These are phyloP conservation scores for Pisolithus microcarpus DNA, from an alignment of 768 basidiomycete genomes.

Conservation along the genomic window DNA sequence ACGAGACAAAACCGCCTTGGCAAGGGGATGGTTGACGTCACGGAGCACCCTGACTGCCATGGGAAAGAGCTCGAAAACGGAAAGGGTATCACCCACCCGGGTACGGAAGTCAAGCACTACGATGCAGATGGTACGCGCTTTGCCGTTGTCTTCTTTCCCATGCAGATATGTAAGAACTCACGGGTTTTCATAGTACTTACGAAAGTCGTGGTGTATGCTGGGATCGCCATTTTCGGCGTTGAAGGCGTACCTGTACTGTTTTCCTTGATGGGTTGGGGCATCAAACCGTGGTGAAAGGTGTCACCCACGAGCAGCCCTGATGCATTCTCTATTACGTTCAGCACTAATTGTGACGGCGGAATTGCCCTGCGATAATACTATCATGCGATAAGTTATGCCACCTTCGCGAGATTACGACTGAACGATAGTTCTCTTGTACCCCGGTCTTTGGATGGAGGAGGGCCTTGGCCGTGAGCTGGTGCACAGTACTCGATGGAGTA, in stretches of 20 bases:
- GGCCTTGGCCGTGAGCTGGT: too few relatives aligned
- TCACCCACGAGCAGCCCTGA: too few relatives aligned
- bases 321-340: too few relatives aligned
- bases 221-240: conserved; percentile 66
- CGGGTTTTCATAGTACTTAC: conserved; percentile 54
- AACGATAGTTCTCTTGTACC: too few relatives aligned
- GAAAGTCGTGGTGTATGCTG: conserved; percentile 84
- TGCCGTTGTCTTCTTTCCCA: conserved; percentile 1
- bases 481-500: too few relatives aligned
- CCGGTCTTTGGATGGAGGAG: too few relatives aligned
- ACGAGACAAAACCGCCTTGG: conserved; percentile 4
- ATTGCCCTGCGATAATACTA: too few relatives aligned
- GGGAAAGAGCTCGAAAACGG: conserved; percentile 22
- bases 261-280: conserved; percentile 62
- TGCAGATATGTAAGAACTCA: conserved; percentile 2
- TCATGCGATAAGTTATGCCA: too few relatives aligned
- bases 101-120: conserved; percentile 54
- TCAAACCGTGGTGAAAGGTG: conserved; percentile 30
- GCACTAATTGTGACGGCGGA: too few relatives aligned
- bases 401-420: too few relatives aligned
- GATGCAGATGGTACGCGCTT: conserved; percentile 70
- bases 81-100: conserved; percentile 17
- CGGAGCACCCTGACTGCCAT: conserved; percentile 14
- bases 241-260: conserved; percentile 63
- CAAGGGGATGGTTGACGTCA: conserved; percentile 23